phyloP scores from a whole-genome alignment of 2,329 filamentous ascomycete genomes.

The Arthrobotrys iridis region DNA sequence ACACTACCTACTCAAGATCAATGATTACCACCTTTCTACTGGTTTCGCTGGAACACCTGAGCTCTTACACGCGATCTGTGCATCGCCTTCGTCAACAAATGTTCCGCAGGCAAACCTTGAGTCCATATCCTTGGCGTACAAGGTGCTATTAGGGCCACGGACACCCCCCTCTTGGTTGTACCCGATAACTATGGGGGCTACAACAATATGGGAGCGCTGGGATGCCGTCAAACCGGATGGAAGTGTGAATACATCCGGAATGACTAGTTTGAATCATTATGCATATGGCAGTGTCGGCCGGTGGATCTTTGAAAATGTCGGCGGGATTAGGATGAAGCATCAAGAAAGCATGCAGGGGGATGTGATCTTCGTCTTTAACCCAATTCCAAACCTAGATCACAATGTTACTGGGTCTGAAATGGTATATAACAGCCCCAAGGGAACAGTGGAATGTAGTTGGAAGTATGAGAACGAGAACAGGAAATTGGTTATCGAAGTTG shows the following conservation, averaged over 20 bases:
- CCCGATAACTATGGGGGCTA: constrained; percentile 64
- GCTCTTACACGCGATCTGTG: constrained; percentile 59
- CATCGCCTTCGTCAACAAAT: constrained; percentile 58
- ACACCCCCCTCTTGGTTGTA: constrained; percentile 65
- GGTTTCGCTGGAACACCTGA: constrained; percentile 65
- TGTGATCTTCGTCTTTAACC: constrained; percentile 24
- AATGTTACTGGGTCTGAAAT: constrained; percentile 28
- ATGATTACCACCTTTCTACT: constrained; percentile 62
- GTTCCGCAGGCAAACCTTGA: not conserved
- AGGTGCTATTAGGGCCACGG: constrained; percentile 65
- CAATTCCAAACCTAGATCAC: constrained; percentile 23
- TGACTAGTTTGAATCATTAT: constrained; percentile 68
- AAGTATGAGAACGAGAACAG: constrained; percentile 2
- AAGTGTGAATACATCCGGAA: constrained; percentile 63
- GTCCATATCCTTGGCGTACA: constrained; percentile 60
- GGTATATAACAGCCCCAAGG: constrained; percentile 27
- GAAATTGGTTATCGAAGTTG: constrained; percentile 20
- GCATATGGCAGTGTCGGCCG: constrained; percentile 65
- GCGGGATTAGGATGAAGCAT: constrained; percentile 61
- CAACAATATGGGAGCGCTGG: constrained; percentile 68
- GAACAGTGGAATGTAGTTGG: constrained; percentile 34
- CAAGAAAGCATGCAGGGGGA: not conserved
- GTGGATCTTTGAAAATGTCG: constrained; percentile 65
- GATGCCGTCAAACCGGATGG: constrained; percentile 65
- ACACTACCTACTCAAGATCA: constrained; percentile 59